Percentiles rank a stretch among this genome's conserved stretches.
Conservation (phyloP, 2,329 filamentous ascomycete species). For the Aspergillus fijiensis region DNA sequence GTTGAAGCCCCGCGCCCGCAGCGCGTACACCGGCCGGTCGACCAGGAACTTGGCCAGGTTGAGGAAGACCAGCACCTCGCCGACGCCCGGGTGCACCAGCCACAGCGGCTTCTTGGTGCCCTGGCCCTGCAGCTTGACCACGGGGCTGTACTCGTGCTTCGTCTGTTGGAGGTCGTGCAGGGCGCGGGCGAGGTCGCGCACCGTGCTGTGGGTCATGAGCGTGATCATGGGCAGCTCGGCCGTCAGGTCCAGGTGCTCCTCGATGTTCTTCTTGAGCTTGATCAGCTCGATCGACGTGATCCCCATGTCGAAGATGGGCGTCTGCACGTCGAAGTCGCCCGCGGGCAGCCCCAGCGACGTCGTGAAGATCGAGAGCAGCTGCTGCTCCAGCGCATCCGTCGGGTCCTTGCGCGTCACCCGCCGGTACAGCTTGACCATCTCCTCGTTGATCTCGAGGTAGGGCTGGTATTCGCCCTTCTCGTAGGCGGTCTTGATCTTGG, state of each 20-base stretch:
- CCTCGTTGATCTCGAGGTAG: neutral
- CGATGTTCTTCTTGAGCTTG: constrained; percentile 3
- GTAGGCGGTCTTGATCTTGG: constrained; percentile 1
- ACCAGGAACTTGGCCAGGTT: constrained; percentile 5
- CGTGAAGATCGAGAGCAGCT: neutral
- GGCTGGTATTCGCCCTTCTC: constrained; percentile 1
- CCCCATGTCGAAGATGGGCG: constrained; percentile 3
- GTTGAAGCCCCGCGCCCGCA: constrained; percentile 1
- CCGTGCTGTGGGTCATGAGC: constrained; percentile 1
- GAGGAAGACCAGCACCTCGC: constrained; percentile 4
- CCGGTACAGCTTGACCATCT: neutral
- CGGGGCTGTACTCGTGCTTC: neutral
- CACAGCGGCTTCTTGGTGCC: neutral
- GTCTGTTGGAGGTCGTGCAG: neutral
- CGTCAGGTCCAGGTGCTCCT: neutral
- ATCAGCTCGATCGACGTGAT: constrained; percentile 2
- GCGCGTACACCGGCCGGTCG: constrained; percentile 2
- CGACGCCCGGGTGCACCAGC: constrained; percentile 3
- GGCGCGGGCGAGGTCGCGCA: neutral
- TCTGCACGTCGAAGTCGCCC: constrained; percentile 1
- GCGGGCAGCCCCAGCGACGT: neutral
- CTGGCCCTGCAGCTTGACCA: neutral
- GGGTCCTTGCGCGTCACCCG: constrained; percentile 1
- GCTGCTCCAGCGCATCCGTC: neutral
- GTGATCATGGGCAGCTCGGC: constrained; percentile 5